Evolutionary conservation across 2,329 filamentous ascomycete genomes (phyloP).

Genomic region (Fusarium illudens): DNA sequence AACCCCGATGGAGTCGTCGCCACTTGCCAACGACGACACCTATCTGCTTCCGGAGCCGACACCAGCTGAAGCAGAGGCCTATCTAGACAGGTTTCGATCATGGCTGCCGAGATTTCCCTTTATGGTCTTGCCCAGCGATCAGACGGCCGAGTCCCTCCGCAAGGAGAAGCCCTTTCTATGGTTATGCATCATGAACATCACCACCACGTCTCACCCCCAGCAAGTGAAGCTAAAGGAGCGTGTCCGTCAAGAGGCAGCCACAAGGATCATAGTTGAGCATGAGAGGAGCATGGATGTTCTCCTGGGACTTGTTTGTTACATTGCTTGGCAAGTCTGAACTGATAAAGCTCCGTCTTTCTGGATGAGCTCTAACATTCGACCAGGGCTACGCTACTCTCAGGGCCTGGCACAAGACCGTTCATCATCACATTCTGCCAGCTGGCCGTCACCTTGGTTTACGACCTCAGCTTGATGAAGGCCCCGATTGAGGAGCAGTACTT

Average conservation of each 20-base stretch:
- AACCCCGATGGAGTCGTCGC: slow-evolving; percentile 5
- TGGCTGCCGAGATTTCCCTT: slow-evolving; percentile 57
- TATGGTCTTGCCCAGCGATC: slow-evolving; percentile 50
- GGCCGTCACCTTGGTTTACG: slow-evolving; percentile 54
- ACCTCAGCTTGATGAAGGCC: slow-evolving; percentile 55
- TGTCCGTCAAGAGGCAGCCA: slow-evolving; percentile 55
- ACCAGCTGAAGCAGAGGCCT: slow-evolving; percentile 49
- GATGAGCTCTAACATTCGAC: slow-evolving; percentile 3
- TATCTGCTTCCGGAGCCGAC: slow-evolving; percentile 44
- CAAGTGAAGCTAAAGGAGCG: slow-evolving; percentile 52
- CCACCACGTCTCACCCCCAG: slow-evolving; percentile 52
- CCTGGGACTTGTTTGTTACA: slow-evolving; percentile 57
- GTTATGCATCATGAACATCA: slow-evolving; percentile 58
- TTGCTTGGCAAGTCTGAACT: slow-evolving; percentile 53
- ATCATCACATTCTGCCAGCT: slow-evolving; percentile 55
- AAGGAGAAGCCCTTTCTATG: slow-evolving; percentile 58
- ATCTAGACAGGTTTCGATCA: slow-evolving; percentile 53
- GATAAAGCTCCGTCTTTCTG: no score
- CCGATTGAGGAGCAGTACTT: slow-evolving; percentile 49
- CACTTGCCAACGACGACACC: slow-evolving; percentile 28
- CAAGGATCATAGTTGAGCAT: slow-evolving; percentile 57
- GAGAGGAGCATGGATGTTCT: slow-evolving; percentile 62
- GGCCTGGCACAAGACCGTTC: slow-evolving; percentile 52
- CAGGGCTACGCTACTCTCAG: slow-evolving; percentile 52
- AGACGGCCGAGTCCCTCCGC: slow-evolving; percentile 51